These are phyloP conservation scores for Trichoderma gracile DNA, from an alignment of 2,329 filamentous ascomycete species.

Conservation along the genomic window DNA sequence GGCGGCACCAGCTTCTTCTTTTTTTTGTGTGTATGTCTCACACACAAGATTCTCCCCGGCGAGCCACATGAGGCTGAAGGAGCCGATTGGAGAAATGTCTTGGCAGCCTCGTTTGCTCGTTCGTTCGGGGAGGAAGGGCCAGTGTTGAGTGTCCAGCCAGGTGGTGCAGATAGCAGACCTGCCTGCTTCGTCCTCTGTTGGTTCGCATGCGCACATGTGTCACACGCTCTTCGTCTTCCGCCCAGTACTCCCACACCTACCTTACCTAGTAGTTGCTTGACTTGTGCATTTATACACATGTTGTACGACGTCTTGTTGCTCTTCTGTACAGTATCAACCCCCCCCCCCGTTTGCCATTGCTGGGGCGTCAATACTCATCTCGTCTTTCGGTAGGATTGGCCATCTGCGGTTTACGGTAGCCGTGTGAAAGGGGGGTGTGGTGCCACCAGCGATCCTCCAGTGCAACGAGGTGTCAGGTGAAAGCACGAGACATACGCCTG, in stretches of 20 bases:
- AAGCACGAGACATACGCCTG: neutral
- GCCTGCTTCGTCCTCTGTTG: no score
- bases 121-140: neutral
- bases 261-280: no score
- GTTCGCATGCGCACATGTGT: neutral
- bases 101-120: conserved; percentile 8
- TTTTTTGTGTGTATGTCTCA: no score
- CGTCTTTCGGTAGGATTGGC: conserved; percentile 5
- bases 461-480: conserved; percentile 10
- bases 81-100: neutral
- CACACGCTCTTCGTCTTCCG: neutral
- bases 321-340: neutral
- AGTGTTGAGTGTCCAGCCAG: no score
- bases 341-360: neutral
- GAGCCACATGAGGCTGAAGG: conserved; percentile 17
- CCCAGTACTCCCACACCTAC: no score
- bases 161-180: no score
- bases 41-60: neutral
- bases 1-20: neutral
- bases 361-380: neutral
- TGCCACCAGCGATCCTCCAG: conserved; percentile 4
- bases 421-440: neutral
- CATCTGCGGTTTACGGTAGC: conserved; percentile 1
- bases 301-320: no score
- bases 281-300: no score